Evolutionary conservation across 2,329 filamentous ascomycete species (phyloP).

Genomic region (Diaporthe sp.): DNA sequence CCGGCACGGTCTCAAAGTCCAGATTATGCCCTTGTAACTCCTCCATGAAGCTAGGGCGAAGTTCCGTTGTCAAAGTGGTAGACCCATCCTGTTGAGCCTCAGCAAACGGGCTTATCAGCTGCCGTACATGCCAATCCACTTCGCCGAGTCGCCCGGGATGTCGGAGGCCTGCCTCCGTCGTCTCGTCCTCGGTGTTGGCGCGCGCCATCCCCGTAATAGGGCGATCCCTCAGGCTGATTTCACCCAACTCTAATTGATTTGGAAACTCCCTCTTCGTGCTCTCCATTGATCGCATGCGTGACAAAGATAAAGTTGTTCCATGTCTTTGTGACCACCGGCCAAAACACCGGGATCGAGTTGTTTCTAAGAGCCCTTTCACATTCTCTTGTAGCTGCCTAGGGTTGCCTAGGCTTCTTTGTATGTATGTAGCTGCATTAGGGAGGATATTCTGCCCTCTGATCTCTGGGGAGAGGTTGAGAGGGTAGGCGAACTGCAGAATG

Average conservation of each 20-base stretch:
- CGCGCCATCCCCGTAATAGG: neutral
- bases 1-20: constrained; percentile 4
- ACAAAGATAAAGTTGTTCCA: constrained; percentile 14
- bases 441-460: too few relatives aligned
- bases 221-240: neutral
- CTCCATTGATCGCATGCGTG: constrained; percentile 2
- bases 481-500: too few relatives aligned
- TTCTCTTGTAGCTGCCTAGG: too few relatives aligned
- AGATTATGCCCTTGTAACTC: neutral
- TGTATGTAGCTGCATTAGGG: too few relatives aligned
- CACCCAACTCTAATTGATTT: neutral
- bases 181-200: neutral
- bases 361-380: too few relatives aligned
- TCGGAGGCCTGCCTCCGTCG: constrained; percentile 16
- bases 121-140: neutral
- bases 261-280: neutral
- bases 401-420: too few relatives aligned
- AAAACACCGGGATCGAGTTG: neutral
- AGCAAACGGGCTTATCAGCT: neutral
- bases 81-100: neutral
- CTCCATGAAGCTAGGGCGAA: neutral
- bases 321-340: constrained; percentile 13
- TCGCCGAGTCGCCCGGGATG: constrained; percentile 9
- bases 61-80: neutral
- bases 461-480: too few relatives aligned